Base-by-base conservation (phyloP, 495 filamentous ascomycete genomes). In the Hypoxylon trugodes region DNA sequence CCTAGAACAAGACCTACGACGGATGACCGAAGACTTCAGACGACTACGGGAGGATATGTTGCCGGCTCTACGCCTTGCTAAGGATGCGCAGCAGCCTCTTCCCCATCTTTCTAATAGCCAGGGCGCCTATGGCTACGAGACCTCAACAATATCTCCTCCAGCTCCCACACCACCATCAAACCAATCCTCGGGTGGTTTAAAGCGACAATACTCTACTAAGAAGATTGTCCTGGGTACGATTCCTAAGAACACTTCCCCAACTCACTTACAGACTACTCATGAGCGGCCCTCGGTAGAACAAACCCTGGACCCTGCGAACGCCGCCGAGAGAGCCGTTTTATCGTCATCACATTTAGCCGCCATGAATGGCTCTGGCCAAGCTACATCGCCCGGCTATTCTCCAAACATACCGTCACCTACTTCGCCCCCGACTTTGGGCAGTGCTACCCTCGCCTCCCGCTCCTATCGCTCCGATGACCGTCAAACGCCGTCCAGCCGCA, bases 161-260 rank as follows among this genome's bases (percentile, higher is more conserved):
- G 79, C 78, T 2, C 81, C 81, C 4, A 82, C 81, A 3, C 77
- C 83, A 9, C 77, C 78, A 4, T 77, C 80, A 0, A 66, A 69
- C 7, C 75, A 81, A 65, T 76, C 78, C 22, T 74, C 76, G 0
- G 77, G 77, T 46, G 81, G 83, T 15, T 74, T 92, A 35, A 90
- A 88, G 42, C 84, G 92, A 61, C 90, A 92, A 59, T 95, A 95
- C 73, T 97, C 95, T 26, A 92, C 88, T 41, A 97, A 97, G 78
- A 89, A 92, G 77, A 86, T 95, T 58, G 92, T 95, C 77, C 84
- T 92, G 21, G 91, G 91, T 52, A 81, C 83, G 16, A 89, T 87
- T 26, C 90, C 93, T 3, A 97, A 96, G 76, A 70, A 73, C 42
- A 73, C 77, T 45, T 86, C 84, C 42, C 94, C 95, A 9, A 96